A percentile compares a stretch with the other conserved stretches of the same genome.
Evolutionary conservation across 495 filamentous ascomycete genomes (phyloP).

Genomic region (Podospora anserina): DNA sequence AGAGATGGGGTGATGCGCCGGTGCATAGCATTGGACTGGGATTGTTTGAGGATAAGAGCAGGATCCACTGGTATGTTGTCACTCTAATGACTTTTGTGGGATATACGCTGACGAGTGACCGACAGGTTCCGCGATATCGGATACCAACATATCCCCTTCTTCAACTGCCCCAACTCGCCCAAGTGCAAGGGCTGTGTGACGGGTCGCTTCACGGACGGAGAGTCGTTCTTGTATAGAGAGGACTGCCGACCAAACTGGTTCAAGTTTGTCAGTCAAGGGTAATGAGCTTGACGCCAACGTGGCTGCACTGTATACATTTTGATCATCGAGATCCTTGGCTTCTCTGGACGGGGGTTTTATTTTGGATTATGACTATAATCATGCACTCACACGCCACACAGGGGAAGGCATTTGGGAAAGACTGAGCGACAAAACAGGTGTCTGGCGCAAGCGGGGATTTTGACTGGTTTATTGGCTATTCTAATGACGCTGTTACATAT

Average conservation of each 20-base stretch:
- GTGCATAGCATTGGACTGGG: constrained; percentile 96
- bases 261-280: constrained; percentile 66
- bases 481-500: constrained; percentile 18
- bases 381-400: background rate
- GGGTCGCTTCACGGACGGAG: constrained; percentile 85
- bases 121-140: constrained; percentile 97
- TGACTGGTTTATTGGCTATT: constrained; percentile 6
- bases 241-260: constrained; percentile 98
- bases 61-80: constrained; percentile 82
- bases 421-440: background rate
- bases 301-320: background rate
- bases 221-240: constrained; percentile 76
- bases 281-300: background rate
- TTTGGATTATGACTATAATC: background rate
- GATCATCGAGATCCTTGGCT: background rate
- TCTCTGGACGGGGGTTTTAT: background rate
- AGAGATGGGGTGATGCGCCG: constrained; percentile 97
- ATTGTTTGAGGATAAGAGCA: constrained; percentile 83
- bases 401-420: constrained; percentile 9
- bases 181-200: constrained; percentile 88
- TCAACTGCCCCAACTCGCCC: constrained; percentile 94
- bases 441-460: constrained; percentile 17
- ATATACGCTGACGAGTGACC: constrained; percentile 12
- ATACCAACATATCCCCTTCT: constrained; percentile 97
- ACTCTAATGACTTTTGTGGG: too few relatives aligned